phyloP scores from a whole-genome alignment of 176 grass and related monocot species.

The Tuctoria greenei region DNA sequence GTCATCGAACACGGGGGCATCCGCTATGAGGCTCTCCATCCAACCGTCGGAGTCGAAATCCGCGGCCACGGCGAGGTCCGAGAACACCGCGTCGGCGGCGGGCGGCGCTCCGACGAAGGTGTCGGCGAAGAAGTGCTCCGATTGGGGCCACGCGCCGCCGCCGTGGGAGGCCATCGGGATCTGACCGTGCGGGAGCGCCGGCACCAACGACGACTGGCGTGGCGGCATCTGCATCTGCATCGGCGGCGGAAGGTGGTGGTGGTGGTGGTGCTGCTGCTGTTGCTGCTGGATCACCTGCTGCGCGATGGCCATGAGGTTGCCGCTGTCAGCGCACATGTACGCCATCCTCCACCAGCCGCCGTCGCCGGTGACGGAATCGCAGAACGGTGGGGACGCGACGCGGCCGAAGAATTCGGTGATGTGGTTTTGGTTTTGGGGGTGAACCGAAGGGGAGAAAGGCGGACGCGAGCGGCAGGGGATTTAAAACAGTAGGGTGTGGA shows the following conservation, averaged over 20 bases:
- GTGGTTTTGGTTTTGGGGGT: background rate
- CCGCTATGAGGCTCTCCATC: constrained; percentile 98
- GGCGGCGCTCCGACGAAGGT: constrained; percentile 41
- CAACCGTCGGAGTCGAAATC: constrained; percentile 94
- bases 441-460: constrained; percentile 11
- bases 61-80: constrained; percentile 50
- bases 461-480: constrained; percentile 58
- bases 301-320: constrained; percentile 99
- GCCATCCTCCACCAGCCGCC: constrained; percentile 55
- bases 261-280: constrained; percentile 39
- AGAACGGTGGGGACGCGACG: background rate
- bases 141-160: constrained; percentile 31
- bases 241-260: constrained; percentile 32
- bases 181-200: constrained; percentile 42
- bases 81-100: constrained; percentile 45
- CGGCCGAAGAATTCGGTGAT: constrained; percentile 18
- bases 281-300: constrained; percentile 96
- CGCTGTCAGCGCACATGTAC: constrained; percentile 98
- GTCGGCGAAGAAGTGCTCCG: constrained; percentile 57
- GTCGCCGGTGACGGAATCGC: constrained; percentile 19
- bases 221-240: background rate
- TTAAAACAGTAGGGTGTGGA: constrained; percentile 71
- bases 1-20: constrained; percentile 62
- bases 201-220: constrained; percentile 26
- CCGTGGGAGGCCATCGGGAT: constrained; percentile 37